Conservation (phyloP, 441 rosid species). For the Syzygium malaccense region DNA sequence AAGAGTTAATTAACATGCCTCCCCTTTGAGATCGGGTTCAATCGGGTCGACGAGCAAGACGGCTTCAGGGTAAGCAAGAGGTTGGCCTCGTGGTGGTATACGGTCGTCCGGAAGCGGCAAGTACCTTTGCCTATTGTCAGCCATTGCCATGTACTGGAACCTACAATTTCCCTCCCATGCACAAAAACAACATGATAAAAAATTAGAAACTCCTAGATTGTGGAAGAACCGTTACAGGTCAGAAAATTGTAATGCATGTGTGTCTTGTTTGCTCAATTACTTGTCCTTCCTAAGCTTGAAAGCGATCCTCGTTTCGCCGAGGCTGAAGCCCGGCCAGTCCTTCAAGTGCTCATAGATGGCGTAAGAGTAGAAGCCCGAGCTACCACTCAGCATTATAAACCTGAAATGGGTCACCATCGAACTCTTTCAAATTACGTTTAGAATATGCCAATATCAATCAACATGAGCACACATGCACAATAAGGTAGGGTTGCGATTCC, state of each 20-base stretch:
- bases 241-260: background rate
- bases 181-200: background rate
- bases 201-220: background rate
- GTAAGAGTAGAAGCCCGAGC: constrained; percentile 70
- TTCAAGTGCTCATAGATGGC: constrained; percentile 64
- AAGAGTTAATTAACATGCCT: constrained; percentile 28
- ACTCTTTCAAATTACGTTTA: background rate
- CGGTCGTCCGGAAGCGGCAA: constrained; percentile 89
- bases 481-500: background rate
- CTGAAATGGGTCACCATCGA: constrained; percentile 14
- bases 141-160: constrained; percentile 77
- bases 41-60: constrained; percentile 68
- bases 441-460: background rate
- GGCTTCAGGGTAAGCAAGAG: constrained; percentile 73
- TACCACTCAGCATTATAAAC: constrained; percentile 55
- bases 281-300: constrained; percentile 83
- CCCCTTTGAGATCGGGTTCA: constrained; percentile 69
- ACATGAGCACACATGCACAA: background rate
- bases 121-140: constrained; percentile 68
- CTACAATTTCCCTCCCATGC: constrained; percentile 18
- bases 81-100: constrained; percentile 41
- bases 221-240: background rate
- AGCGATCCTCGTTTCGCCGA: constrained; percentile 65
- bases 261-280: constrained; percentile 18
- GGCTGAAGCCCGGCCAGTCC: constrained; percentile 72